phyloP scores from a whole-genome alignment of 1,284 basidiomycete species.

The Prillingera fragicola region DNA sequence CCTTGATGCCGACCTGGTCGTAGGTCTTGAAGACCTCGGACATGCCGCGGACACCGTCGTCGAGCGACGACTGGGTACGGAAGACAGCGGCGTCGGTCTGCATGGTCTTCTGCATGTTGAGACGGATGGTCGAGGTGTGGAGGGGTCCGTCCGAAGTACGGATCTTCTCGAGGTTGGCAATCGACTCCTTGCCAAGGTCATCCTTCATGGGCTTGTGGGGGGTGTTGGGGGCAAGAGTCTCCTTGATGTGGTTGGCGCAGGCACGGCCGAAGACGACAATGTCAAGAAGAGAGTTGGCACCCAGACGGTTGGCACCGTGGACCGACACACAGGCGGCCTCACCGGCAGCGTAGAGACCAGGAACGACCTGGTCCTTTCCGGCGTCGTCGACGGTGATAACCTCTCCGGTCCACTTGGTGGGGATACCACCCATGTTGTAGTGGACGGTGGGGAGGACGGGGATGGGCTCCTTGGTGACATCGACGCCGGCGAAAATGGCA shows the following conservation, averaged over 20 bases:
- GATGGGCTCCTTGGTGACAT: constrained; percentile 99
- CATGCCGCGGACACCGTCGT: constrained; percentile 87
- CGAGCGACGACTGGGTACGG: constrained; percentile 82
- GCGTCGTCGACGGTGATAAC: constrained; percentile 78
- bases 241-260: constrained; percentile 95
- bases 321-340: constrained; percentile 99
- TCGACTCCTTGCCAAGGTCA: constrained; percentile 77
- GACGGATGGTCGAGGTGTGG: constrained; percentile 81
- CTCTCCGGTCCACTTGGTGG: constrained; percentile 97
- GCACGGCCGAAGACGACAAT: constrained; percentile 99
- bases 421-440: constrained; percentile 99
- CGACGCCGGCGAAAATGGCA: constrained; percentile 97
- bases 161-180: constrained; percentile 87
- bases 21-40: constrained; percentile 79
- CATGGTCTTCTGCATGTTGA: constrained; percentile 99
- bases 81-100: constrained; percentile 89
- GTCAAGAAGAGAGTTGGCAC: constrained; percentile 97
- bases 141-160: constrained; percentile 75
- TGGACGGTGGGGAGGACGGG: constrained; percentile 94
- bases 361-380: constrained; percentile 91
- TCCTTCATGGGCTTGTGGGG: constrained; percentile 85
- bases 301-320: constrained; percentile 98
- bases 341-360: constrained; percentile 96
- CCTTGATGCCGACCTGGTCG: constrained; percentile 89
- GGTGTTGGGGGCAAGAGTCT: constrained; percentile 81